Base-by-base conservation (phyloP, 2,329 filamentous ascomycete genomes). In the Cladosporium halotolerans region DNA sequence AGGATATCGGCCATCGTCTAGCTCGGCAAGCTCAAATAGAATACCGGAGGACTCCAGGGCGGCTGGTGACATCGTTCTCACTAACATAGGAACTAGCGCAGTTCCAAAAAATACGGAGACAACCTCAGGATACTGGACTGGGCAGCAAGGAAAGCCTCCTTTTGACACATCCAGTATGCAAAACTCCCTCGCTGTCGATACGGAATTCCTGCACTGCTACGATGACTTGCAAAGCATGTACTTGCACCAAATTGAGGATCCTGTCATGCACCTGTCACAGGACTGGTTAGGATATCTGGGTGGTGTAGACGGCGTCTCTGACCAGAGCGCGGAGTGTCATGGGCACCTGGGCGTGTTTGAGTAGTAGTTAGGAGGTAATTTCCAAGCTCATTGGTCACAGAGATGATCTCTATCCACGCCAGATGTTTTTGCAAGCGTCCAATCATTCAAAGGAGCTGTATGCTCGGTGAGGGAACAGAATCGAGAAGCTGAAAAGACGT, bases 121-220 rank as follows among this genome's bases (percentile, higher is more conserved):
- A 39, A 40, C 1, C 45, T 16, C 33, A 4, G 23, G 28, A 3
- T 47, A 47, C 34, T 47, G 45, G 45, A 47, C 38, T 13, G 45
- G 45, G 9, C 45, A 47, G 19, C 45, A 40, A 11, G 33, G 31
- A n/a, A 33, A 32, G 8, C 9, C 45, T 11, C 11, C 16, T 16
- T 23, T 47, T 8, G 9, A 14, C 10, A 9, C 42, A 5, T 23
- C 18, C 18, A 39, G 31, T 38, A 3, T n/a, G 13, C 34, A 39
- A 33, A 33, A 9, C 23, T 33, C 46, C 4, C 46, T 49, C 18
- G 46, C 66, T 1, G 68, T 73, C 3, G 72, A 74, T 36, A 68
- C 61, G 11, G 71, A 69, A 0, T 65, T 74, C 23, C 58, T 69
- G 2, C 70, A 72, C 14, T 73, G 71, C 45, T 73, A 72, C 52